These are phyloP conservation scores for Aplosporella prunicola DNA, from an alignment of 2,329 filamentous ascomycete genomes.

Conservation along the genomic window DNA sequence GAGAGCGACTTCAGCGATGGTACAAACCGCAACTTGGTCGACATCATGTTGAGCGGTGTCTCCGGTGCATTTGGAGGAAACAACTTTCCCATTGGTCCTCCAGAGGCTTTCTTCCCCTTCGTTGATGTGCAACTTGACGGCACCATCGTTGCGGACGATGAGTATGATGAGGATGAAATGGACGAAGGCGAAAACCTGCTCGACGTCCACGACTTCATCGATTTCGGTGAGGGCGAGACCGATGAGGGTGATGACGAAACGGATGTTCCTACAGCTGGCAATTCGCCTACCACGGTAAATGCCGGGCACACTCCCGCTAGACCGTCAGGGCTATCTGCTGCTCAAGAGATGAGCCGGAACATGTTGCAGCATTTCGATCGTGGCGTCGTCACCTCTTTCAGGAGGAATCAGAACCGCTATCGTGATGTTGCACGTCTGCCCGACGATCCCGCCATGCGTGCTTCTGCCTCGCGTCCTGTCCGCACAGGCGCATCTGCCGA, in stretches of 20 bases:
- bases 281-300: constrained; percentile 22
- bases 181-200: constrained; percentile 45
- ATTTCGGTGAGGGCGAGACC: constrained; percentile 27
- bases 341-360: constrained; percentile 11
- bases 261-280: constrained; percentile 27
- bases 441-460: constrained; percentile 26
- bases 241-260: constrained; percentile 27
- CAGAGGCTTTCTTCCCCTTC: constrained; percentile 67
- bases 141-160: constrained; percentile 40
- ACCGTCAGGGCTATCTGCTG: constrained; percentile 14
- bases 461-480: constrained; percentile 27
- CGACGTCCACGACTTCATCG: constrained; percentile 30
- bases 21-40: constrained; percentile 35
- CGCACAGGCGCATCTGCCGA: constrained; percentile 31
- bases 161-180: constrained; percentile 52
- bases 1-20: constrained; percentile 32
- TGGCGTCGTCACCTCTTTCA: constrained; percentile 35
- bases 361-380: constrained; percentile 29
- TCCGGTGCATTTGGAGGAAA: constrained; percentile 46
- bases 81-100: constrained; percentile 51
- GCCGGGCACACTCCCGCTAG: constrained; percentile 24
- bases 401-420: constrained; percentile 30
- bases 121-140: constrained; percentile 48
- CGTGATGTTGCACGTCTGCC: constrained; percentile 29
- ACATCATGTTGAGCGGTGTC: constrained; percentile 72